Percentiles rank a stretch among this genome's conserved stretches.
These are phyloP conservation scores for Cornus suecica DNA, from an alignment of 148 eudicot species.

Conservation along the genomic window DNA sequence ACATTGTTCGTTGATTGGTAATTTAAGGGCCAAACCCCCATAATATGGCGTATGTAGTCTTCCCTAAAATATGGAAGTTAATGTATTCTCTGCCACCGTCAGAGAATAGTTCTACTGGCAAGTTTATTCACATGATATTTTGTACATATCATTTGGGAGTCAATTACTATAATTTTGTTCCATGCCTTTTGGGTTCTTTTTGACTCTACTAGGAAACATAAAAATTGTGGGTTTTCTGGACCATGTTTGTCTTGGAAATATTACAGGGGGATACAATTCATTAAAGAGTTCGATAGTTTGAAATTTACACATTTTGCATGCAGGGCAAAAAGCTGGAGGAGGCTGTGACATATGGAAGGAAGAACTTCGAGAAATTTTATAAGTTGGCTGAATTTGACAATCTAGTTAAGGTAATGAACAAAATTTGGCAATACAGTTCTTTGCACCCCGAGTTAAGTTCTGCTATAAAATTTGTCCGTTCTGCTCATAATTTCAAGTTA, in stretches of 20 bases:
- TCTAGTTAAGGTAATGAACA: conserved; percentile 59
- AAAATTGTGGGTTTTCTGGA: background rate
- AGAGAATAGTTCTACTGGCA: background rate
- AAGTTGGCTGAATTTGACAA: conserved; percentile 38
- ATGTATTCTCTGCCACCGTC: background rate
- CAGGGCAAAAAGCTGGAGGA: conserved; percentile 72
- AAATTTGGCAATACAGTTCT: background rate
- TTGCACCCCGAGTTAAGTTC: background rate
- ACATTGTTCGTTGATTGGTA: no score
- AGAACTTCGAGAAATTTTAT: conserved; percentile 50
- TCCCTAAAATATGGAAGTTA: background rate
- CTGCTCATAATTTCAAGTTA: no score
- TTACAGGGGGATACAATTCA: background rate
- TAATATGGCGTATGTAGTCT: no score
- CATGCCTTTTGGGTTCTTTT: background rate
- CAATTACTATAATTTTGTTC: no score
- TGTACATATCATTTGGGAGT: background rate
- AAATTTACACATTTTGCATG: conserved; percentile 17
- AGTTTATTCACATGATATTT: background rate
- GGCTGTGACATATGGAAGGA: conserved; percentile 70
- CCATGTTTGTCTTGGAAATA: background rate
- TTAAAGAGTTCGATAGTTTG: background rate
- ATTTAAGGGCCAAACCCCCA: no score
- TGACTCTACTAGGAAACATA: background rate
- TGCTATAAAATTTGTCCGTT: background rate